phyloP scores from a whole-genome alignment of 2,329 filamentous ascomycete genomes.

The Cercospora sesami region DNA sequence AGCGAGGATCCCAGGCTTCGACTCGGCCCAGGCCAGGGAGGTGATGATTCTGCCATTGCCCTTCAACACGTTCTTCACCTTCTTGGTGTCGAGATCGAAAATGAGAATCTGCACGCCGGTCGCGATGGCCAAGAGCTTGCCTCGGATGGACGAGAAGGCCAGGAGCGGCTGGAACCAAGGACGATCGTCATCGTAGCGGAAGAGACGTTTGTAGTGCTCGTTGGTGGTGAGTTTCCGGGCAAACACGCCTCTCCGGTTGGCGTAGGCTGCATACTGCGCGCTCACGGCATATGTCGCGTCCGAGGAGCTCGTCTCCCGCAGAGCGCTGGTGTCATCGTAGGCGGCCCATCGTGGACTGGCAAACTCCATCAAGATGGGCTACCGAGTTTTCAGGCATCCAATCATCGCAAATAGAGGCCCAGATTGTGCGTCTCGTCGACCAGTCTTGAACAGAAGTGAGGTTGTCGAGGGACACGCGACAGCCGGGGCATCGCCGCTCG shows the following conservation, averaged over 20 bases:
- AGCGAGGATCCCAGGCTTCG: constrained; percentile 22
- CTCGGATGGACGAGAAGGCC: constrained; percentile 23
- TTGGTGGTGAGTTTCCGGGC: constrained; percentile 15
- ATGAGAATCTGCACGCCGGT: constrained; percentile 27
- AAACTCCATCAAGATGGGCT: constrained; percentile 17
- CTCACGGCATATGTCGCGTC: constrained; percentile 24
- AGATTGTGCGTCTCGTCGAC: background rate
- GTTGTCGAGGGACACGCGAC: background rate
- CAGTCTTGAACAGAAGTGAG: background rate
- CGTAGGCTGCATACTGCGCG: constrained; percentile 26
- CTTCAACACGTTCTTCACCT: constrained; percentile 19
- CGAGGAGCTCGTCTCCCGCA: background rate
- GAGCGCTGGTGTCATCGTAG: constrained; percentile 7
- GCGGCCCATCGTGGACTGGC: constrained; percentile 17
- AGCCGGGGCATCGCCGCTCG: background rate
- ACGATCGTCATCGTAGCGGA: constrained; percentile 15
- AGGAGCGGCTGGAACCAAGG: constrained; percentile 24
- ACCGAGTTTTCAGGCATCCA: background rate
- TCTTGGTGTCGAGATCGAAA: constrained; percentile 24
- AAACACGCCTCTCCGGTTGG: constrained; percentile 22
- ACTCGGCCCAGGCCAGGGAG: constrained; percentile 20
- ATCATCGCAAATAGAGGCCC: background rate
- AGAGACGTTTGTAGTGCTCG: constrained; percentile 15
- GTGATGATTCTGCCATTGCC: constrained; percentile 30
- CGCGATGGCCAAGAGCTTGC: constrained; percentile 29